Conservation (phyloP, 2,329 filamentous ascomycete genomes). For the Colletotrichum lentis region DNA sequence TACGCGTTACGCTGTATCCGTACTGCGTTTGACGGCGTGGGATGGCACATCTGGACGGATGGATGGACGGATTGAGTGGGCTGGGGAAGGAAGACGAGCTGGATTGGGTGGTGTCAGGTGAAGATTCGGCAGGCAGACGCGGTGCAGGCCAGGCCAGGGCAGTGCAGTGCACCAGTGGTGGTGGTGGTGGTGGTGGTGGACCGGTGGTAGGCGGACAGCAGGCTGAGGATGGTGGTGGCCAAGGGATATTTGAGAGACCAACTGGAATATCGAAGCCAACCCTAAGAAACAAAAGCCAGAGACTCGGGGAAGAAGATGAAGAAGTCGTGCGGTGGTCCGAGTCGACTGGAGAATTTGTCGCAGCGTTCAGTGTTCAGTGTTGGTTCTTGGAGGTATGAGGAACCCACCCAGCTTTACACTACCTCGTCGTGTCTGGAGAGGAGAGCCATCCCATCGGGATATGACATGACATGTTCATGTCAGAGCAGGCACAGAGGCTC, state of each 20-base stretch:
- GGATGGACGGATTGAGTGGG: neutral
- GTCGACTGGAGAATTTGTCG: neutral
- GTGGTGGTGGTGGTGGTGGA: too few relatives aligned
- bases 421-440: neutral
- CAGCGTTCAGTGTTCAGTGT: neutral
- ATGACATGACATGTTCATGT: neutral
- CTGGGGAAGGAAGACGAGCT: constrained; percentile 22
- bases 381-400: constrained; percentile 2
- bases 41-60: constrained; percentile 1
- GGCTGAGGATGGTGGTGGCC: neutral
- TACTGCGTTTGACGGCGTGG: constrained; percentile 5
- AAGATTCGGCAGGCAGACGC: constrained; percentile 29
- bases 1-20: neutral
- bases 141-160: constrained; percentile 2
- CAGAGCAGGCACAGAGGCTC: neutral
- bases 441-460: neutral
- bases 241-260: neutral
- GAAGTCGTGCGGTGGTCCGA: constrained; percentile 22
- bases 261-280: neutral
- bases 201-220: neutral
- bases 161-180: neutral
- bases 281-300: neutral
- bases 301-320: neutral
- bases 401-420: constrained; percentile 9
- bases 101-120: constrained; percentile 30